These are phyloP conservation scores for Alternaria arbusti DNA, from an alignment of 2,329 filamentous ascomycete genomes.

Conservation along the genomic window DNA sequence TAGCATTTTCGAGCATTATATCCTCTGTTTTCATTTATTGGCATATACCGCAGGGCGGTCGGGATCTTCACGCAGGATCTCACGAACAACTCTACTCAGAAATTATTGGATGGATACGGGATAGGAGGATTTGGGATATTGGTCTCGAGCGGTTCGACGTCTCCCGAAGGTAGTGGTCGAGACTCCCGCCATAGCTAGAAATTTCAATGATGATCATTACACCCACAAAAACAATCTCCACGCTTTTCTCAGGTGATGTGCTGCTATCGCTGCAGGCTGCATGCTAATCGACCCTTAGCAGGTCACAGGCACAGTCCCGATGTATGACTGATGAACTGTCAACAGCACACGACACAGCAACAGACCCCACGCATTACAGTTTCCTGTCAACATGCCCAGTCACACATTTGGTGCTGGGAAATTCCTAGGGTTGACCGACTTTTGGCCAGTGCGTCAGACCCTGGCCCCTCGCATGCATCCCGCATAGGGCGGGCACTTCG, in stretches of 20 bases:
- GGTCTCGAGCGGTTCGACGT: slow-evolving; percentile 26
- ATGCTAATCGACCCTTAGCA: slow-evolving; percentile 19
- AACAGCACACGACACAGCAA: slow-evolving; percentile 1
- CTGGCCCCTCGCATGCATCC: slow-evolving; percentile 10
- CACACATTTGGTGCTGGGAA: slow-evolving; percentile 5
- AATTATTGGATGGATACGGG: slow-evolving; percentile 11
- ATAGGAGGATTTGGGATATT: slow-evolving; percentile 12
- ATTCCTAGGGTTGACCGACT: slow-evolving; percentile 22
- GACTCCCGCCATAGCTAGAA: slow-evolving; percentile 35
- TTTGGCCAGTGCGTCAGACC: slow-evolving; percentile 24
- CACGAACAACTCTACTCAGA: slow-evolving; percentile 32
- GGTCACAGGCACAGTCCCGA: slow-evolving; percentile 16
- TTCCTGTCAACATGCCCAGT: slow-evolving; percentile 2
- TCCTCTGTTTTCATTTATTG: slow-evolving; percentile 26
- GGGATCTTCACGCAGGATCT: slow-evolving; percentile 11
- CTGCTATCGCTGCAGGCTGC: slow-evolving; percentile 19
- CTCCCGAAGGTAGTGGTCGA: slow-evolving; percentile 33
- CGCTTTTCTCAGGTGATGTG: slow-evolving; percentile 23
- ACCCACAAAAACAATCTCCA: slow-evolving; percentile 16
- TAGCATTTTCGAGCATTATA: slow-evolving; percentile 37
- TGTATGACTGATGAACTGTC: not conserved
- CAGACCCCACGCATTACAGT: not conserved
- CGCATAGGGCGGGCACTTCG: slow-evolving; percentile 5
- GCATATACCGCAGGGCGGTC: slow-evolving; percentile 20
- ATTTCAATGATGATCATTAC: slow-evolving; percentile 25